Base-by-base conservation (phyloP, 768 basidiomycete genomes). In the Auriscalpium orientale region DNA sequence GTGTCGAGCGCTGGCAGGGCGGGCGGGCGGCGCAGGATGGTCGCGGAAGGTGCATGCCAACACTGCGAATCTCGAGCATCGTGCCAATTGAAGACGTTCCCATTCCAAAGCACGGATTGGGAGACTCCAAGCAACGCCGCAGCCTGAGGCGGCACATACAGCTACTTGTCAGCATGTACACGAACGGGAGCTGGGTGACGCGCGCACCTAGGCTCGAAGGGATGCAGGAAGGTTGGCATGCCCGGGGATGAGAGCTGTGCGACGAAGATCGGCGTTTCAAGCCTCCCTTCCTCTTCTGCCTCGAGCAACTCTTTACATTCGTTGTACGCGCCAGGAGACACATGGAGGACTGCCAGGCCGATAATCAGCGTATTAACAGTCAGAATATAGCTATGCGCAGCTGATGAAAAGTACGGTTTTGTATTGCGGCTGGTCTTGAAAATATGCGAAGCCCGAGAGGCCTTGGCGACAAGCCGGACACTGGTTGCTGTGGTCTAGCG, bases 211-310 rank as follows among this genome's bases (percentile, higher is more conserved):
- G 95, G 95, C 68, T 98, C 95, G 67, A 91, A 98, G 65, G 98
- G 85, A 70, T 97, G 94, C 15, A 98, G 75, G 54, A 87, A 77
- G 48, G 87, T 94, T 40, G 92, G 93, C 74, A 93, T 84, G 55
- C 87, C 88, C 1, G 95, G n/a, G 95, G 72, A 98, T 47, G 86
- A 83, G 51, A 97, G 83, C 45, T 89, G 88, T 67, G 87, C 89
- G 60, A 94, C 83, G 64, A 98, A 95, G 58, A 98, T 87, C 54
- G 95, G 93, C n/a, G 91, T 94, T 66, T 91, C 84, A 56, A 95
- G 80, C 46, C 86, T 79, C 13, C 83, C 78, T 63, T 91, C 82
- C 68, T 90, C 89, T 62, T 92, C 91, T 53, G 81, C 78, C 56
- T n/a, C n/a, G n/a, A n/a, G n/a, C n/a, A n/a, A n/a, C n/a, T n/a